Evolutionary conservation across 1,139 yeast species (phyloP), one percentile per base, ranked within the genome.

Genomic region (Lodderomyces pseudojiufengensis): DNA sequence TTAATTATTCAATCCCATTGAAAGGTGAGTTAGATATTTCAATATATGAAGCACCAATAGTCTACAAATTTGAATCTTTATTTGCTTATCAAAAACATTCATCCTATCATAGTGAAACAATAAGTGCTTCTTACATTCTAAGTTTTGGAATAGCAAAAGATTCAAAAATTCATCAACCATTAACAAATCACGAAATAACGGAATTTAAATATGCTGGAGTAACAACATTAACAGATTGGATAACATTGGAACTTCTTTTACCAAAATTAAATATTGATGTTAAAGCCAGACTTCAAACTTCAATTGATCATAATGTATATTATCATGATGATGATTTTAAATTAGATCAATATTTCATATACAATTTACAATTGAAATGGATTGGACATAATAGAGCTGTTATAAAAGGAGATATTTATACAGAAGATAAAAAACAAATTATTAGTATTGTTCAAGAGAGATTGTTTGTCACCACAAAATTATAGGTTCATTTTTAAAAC

Each of bases 401-500:
- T 33, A 59, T 80, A 44, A 71, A 70, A 44, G 84, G 78, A 8
- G 80, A 81, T 40, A 62, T 81, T 48, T 84, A 63, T 53, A 61
- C 70, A 32, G 48, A 48, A 21, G 64, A 70, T 24, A 80, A 81
- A 1, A 63, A 61, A 13, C 74, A 81, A 40, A 70, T 80, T 4
- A 85, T 86, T 2, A 72, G 82, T 0, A 67, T 80, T 4, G 54
- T 79, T 9, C 94, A 84, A 55, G 90, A 83, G 54, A 87, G 85
- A 0, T 32, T 32, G 21, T 27, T 18, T 11, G 16, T 32, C 3
- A 32, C 35, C 3, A 32, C n/a, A n/a, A n/a, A n/a, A n/a, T n/a
- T n/a, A n/a, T n/a, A n/a, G n/a, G n/a, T n/a, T n/a, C n/a, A n/a
- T n/a, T n/a, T n/a, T n/a, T n/a, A n/a, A n/a, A n/a, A n/a, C n/a